Conservation (phyloP, 495 filamentous ascomycete genomes). For the Astrothelium subdiscretum region DNA sequence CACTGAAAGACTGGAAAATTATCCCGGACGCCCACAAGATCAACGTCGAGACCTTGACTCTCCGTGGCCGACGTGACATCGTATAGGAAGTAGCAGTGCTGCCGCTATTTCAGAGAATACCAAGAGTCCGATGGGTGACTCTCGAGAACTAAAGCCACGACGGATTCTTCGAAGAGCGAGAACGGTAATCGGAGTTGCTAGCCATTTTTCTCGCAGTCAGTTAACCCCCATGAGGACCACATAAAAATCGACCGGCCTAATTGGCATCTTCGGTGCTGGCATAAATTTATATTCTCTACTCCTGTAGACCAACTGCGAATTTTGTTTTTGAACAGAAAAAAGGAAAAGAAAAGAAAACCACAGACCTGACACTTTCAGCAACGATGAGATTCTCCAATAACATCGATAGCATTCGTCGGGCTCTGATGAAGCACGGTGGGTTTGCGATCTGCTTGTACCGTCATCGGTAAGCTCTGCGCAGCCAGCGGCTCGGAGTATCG, state of each 20-base stretch:
- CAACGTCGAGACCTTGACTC: too few species aligned
- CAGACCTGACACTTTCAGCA: background rate
- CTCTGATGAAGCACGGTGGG: background rate
- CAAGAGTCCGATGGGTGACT: too few species aligned
- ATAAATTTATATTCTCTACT: background rate
- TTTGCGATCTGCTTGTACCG: background rate
- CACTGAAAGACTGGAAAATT: too few species aligned
- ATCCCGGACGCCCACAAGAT: too few species aligned
- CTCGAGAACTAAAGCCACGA: too few species aligned
- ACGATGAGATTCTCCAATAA: background rate
- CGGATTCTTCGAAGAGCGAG: background rate
- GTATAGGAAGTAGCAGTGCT: too few species aligned
- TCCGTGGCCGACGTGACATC: too few species aligned
- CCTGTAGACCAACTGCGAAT: background rate
- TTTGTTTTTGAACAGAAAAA: too few species aligned
- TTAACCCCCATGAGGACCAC: too few species aligned
- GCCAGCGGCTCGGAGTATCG: background rate
- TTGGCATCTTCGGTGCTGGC: background rate
- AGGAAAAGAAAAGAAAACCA: too few species aligned
- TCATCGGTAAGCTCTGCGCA: background rate
- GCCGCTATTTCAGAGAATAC: too few species aligned
- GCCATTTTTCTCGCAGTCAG: too few species aligned
- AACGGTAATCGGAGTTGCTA: background rate
- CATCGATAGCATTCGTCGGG: background rate
- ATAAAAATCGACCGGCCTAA: background rate